Percentiles rank a stretch among this genome's conserved stretches.
These are phyloP conservation scores for Hygrocybe coccinea DNA, from an alignment of 768 basidiomycete genomes.

Conservation along the genomic window DNA sequence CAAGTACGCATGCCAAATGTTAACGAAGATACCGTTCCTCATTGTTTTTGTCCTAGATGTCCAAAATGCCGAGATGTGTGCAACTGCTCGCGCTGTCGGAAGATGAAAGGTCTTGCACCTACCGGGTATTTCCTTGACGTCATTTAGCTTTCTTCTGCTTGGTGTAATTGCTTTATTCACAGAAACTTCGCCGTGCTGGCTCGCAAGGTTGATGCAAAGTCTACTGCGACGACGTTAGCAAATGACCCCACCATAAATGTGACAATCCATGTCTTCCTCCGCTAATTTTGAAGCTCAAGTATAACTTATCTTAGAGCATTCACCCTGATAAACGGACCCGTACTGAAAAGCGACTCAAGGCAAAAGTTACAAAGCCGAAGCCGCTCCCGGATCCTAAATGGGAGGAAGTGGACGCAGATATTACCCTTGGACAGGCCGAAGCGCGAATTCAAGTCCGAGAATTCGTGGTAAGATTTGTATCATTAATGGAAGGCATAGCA, in stretches of 20 bases:
- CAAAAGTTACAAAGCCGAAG: slow-evolving; percentile 14
- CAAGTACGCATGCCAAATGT: slow-evolving; percentile 36
- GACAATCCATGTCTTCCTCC: too few relatives aligned
- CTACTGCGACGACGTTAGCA: neutral
- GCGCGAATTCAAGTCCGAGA: slow-evolving; percentile 70
- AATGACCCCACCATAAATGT: too few relatives aligned
- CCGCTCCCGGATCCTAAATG: slow-evolving; percentile 48
- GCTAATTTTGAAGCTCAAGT: too few relatives aligned
- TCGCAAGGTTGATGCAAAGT: too few relatives aligned
- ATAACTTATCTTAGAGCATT: neutral
- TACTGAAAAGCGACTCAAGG: neutral
- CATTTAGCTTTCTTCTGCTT: neutral
- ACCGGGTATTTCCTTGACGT: slow-evolving; percentile 45
- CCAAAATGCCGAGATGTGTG: slow-evolving; percentile 63
- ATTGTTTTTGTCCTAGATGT: slow-evolving; percentile 44
- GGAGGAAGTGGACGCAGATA: slow-evolving; percentile 42
- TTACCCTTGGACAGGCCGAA: slow-evolving; percentile 47
- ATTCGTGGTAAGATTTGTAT: slow-evolving; percentile 61
- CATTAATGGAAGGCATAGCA: slow-evolving; percentile 39
- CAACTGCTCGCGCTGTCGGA: slow-evolving; percentile 64
- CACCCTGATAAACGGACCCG: too few relatives aligned
- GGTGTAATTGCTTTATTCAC: neutral
- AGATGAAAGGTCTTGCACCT: slow-evolving; percentile 54
- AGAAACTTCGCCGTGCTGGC: neutral
- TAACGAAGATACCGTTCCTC: neutral